phyloP scores from a whole-genome alignment of 495 filamentous ascomycete genomes.

The Lentithecium fluviatile region DNA sequence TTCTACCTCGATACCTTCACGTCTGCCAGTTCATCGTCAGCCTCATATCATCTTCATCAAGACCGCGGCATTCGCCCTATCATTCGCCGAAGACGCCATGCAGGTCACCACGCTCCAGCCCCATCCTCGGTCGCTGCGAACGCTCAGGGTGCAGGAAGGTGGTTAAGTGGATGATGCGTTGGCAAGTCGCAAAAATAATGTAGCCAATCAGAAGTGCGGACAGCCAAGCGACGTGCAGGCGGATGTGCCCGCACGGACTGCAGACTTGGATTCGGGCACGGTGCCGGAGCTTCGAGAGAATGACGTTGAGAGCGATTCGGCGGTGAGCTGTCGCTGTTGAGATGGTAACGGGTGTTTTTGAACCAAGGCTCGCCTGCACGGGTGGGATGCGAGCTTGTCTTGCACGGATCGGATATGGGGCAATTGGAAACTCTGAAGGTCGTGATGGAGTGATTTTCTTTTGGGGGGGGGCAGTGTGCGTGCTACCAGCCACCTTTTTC shows the following conservation, averaged over 20 bases:
- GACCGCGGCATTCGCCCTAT: background rate
- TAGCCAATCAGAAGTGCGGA: constrained; percentile 2
- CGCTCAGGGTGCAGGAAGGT: constrained; percentile 1
- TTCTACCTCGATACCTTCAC: too few species aligned
- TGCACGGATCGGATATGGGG: too few species aligned
- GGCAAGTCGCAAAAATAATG: constrained; percentile 3
- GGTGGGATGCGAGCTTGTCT: too few species aligned
- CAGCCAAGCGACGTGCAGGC: constrained; percentile 1
- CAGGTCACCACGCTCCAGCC: constrained; percentile 2
- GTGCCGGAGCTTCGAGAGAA: too few species aligned
- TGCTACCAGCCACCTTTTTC: too few species aligned
- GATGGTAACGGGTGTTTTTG: too few species aligned
- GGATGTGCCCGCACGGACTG: background rate
- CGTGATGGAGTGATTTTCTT: too few species aligned
- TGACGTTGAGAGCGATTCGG: too few species aligned
- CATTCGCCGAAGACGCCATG: background rate
- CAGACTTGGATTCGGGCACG: background rate
- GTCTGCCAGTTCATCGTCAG: background rate
- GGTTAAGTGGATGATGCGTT: constrained; percentile 16
- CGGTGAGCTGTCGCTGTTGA: too few species aligned
- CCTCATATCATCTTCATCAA: background rate
- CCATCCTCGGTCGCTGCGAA: background rate
- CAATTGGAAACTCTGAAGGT: too few species aligned
- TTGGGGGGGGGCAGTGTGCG: too few species aligned
- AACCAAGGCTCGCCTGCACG: too few species aligned